Conservation (phyloP, 768 basidiomycete genomes). For the Mrakia hoshinonis region DNA sequence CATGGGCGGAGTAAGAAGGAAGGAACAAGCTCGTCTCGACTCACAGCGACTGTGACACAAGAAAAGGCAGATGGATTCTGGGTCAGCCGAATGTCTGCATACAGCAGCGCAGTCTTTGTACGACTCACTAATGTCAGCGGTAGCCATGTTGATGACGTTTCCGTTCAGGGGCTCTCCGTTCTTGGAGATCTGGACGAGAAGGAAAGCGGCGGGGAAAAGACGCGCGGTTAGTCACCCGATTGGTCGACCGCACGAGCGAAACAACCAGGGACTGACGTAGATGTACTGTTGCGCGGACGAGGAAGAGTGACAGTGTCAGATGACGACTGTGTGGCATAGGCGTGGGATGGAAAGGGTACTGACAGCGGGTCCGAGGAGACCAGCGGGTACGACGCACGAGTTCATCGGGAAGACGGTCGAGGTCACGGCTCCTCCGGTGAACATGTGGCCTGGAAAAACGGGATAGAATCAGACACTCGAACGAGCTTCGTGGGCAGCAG, state of each 20-base stretch:
- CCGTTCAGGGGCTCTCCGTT: slow-evolving; percentile 13
- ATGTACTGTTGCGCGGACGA: neutral
- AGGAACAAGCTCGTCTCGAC: too few species aligned
- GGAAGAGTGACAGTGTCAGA: neutral
- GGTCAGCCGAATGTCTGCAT: neutral
- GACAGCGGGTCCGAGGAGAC: slow-evolving; percentile 24
- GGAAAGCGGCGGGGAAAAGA: too few species aligned
- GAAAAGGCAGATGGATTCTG: too few species aligned
- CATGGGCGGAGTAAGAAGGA: too few species aligned
- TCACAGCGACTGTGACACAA: neutral
- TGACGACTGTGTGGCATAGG: too few species aligned
- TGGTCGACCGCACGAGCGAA: too few species aligned
- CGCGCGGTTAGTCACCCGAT: too few species aligned
- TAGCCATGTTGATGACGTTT: neutral
- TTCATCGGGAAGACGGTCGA: slow-evolving; percentile 30
- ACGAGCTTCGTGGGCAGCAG: neutral
- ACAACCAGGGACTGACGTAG: neutral
- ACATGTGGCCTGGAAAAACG: slow-evolving; percentile 30
- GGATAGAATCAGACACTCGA: neutral
- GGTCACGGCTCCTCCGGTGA: slow-evolving; percentile 31
- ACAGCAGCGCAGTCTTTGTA: neutral
- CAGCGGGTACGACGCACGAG: slow-evolving; percentile 32
- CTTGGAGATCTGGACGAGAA: neutral
- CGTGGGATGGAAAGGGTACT: neutral
- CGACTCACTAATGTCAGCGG: neutral